Conservation (phyloP, 495 filamentous ascomycete species). For the Wilcoxina mikolae region DNA sequence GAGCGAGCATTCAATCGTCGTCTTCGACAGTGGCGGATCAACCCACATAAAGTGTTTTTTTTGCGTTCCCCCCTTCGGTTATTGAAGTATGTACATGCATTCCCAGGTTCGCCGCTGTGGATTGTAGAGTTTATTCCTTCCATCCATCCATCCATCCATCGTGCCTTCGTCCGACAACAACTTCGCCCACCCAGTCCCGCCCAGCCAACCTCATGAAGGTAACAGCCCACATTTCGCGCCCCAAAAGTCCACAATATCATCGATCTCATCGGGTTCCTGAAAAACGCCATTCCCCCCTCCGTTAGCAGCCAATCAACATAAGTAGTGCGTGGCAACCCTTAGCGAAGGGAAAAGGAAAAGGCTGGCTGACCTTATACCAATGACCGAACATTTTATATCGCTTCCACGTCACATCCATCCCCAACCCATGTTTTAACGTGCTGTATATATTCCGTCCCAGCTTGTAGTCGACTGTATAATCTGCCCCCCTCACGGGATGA, state of each 20-base stretch:
- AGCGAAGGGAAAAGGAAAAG: neutral
- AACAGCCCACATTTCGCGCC: slow-evolving; percentile 2
- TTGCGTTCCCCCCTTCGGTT: too few relatives aligned
- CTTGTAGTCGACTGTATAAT: slow-evolving; percentile 32
- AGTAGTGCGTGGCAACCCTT: neutral
- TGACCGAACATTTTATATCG: slow-evolving; percentile 35
- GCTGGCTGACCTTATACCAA: slow-evolving; percentile 35
- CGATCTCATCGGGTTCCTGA: slow-evolving; percentile 35
- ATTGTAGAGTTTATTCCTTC: too few relatives aligned
- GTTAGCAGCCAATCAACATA: slow-evolving; percentile 5
- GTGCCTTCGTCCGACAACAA: neutral
- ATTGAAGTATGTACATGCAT: too few relatives aligned
- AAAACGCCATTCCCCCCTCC: neutral
- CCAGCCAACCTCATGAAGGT: slow-evolving; percentile 31
- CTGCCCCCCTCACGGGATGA: slow-evolving; percentile 12
- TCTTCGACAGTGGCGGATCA: too few relatives aligned
- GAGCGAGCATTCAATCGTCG: too few relatives aligned
- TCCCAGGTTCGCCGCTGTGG: too few relatives aligned
- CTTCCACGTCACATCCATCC: slow-evolving; percentile 33
- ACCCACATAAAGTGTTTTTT: too few relatives aligned
- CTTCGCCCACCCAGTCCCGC: neutral
- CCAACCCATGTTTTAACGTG: slow-evolving; percentile 29
- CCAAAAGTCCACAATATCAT: slow-evolving; percentile 35
- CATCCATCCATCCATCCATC: neutral
- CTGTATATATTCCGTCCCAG: slow-evolving; percentile 31